Evolutionary conservation across 495 filamentous ascomycete genomes (phyloP).

Genomic region (Podospora pseudopauciseta): DNA sequence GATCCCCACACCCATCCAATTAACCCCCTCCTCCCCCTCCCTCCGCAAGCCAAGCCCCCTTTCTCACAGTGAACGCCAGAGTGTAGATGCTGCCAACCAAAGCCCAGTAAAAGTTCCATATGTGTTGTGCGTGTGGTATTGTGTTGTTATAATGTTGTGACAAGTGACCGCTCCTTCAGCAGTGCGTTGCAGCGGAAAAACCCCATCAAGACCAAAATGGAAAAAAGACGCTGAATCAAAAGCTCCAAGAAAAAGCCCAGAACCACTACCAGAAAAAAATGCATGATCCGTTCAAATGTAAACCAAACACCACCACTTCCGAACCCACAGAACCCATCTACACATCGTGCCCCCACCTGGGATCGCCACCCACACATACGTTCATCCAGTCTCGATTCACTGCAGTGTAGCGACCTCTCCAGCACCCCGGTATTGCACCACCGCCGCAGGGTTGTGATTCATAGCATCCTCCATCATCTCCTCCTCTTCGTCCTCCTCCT

Average conservation of each 20-base stretch:
- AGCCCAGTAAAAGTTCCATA: neutral
- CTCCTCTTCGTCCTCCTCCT: constrained; percentile 36
- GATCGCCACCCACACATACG: neutral
- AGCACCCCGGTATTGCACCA: neutral
- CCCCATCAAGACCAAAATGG: neutral
- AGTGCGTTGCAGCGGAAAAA: neutral
- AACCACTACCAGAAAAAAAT: neutral
- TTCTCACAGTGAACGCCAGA: neutral
- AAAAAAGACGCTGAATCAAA: neutral
- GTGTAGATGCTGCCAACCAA: neutral
- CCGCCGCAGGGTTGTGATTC: constrained; percentile 5
- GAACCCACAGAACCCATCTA: neutral
- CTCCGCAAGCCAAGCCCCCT: neutral
- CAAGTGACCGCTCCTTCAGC: neutral
- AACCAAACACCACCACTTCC: neutral
- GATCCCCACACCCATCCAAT: neutral
- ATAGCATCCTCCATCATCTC: constrained; percentile 25
- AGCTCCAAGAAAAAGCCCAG: neutral
- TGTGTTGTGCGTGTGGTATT: neutral
- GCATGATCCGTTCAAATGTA: neutral
- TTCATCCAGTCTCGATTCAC: neutral
- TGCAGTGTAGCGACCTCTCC: neutral
- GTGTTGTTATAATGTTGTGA: neutral
- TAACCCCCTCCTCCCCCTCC: too few relatives aligned
- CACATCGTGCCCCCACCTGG: neutral